These are phyloP conservation scores for Blepharisma undulans DNA, from an alignment of 169 alveolate genomes.

Conservation along the genomic window DNA sequence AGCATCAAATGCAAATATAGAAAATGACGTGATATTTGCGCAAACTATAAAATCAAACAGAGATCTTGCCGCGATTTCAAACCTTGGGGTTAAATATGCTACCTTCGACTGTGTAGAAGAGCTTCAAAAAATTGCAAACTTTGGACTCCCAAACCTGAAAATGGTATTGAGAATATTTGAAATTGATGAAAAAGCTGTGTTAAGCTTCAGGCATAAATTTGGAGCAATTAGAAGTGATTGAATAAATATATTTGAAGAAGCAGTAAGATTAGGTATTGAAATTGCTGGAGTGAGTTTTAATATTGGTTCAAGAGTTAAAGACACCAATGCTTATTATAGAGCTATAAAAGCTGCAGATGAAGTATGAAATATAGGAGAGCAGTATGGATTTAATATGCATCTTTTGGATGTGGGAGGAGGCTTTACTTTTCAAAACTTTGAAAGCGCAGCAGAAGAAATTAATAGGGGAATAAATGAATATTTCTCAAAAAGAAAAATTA, in stretches of 20 bases:
- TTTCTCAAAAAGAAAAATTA: background rate
- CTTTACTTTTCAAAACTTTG: background rate
- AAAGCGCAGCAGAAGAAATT: background rate
- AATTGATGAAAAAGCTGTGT: background rate
- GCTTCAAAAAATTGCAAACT: background rate
- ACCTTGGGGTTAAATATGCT: background rate
- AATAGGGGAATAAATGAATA: background rate
- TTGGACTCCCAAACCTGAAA: background rate
- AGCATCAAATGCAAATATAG: background rate
- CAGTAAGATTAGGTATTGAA: background rate
- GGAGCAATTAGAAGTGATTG: background rate
- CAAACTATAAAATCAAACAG: background rate
- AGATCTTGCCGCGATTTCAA: background rate
- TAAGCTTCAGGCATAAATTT: background rate
- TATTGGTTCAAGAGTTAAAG: slow-evolving; percentile 10
- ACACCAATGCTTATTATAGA: background rate
- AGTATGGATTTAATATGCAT: background rate
- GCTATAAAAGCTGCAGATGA: background rate
- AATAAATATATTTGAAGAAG: background rate
- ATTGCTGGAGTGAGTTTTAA: background rate
- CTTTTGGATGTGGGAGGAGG: slow-evolving; percentile 26
- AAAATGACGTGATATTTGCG: background rate
- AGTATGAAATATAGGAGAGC: background rate
- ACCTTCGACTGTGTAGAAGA: background rate
- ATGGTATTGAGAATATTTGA: background rate